Conservation (phyloP, 73 alveolate species). For the Paramecium octaurelia region DNA sequence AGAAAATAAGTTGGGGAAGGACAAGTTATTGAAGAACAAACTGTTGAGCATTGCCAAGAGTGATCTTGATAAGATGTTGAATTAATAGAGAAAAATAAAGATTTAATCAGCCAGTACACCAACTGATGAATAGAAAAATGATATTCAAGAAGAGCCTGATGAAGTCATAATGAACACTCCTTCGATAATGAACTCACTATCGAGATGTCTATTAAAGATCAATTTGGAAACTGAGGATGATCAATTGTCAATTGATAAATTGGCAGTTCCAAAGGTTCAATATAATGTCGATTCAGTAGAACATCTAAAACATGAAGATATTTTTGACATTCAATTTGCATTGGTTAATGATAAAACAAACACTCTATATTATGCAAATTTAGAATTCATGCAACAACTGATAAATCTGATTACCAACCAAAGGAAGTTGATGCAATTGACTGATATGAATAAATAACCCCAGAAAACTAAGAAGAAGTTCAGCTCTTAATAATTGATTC, state of each 20-base stretch:
- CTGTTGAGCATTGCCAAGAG: neutral
- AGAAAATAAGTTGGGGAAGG: neutral
- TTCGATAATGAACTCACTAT: neutral
- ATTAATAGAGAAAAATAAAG: conserved; percentile 8
- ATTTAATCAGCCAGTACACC: neutral
- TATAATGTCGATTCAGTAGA: conserved; percentile 13
- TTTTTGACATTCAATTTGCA: conserved; percentile 8
- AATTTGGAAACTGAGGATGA: conserved; percentile 3
- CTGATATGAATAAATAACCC: neutral
- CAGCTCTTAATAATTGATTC: conserved; percentile 2
- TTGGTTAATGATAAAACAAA: neutral
- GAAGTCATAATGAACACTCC: conserved; percentile 8
- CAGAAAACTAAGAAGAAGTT: conserved; percentile 6
- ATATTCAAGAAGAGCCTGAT: neutral
- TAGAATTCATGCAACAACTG: conserved; percentile 20
- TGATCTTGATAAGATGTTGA: conserved; percentile 10
- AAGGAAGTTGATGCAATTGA: neutral
- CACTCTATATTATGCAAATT: neutral
- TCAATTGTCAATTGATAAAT: neutral
- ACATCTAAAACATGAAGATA: conserved; percentile 11
- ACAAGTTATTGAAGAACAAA: neutral
- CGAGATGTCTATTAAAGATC: neutral
- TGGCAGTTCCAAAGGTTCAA: neutral
- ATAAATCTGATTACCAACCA: neutral
- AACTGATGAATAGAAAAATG: neutral